Evolutionary conservation across 1,139 yeast genomes (phyloP).

Genomic region (Yarrowia galli): DNA sequence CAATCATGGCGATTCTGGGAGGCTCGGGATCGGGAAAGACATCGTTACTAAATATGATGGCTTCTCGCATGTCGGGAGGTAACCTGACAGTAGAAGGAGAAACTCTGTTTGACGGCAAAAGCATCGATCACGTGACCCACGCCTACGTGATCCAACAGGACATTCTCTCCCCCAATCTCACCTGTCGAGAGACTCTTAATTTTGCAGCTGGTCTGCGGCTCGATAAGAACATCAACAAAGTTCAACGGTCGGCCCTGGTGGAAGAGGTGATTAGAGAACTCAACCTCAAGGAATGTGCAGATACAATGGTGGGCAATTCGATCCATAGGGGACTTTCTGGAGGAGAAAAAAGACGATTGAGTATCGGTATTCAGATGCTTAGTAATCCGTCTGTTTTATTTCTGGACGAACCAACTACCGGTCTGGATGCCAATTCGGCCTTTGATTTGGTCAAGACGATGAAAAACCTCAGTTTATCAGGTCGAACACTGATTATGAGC

Average conservation of each 20-base stretch:
- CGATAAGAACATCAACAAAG: conserved; percentile 53
- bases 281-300: conserved; percentile 67
- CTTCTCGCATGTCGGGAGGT: conserved; percentile 61
- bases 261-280: conserved; percentile 65
- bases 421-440: conserved; percentile 82
- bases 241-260: conserved; percentile 59
- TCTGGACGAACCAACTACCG: conserved; percentile 90
- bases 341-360: conserved; percentile 81
- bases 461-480: conserved; percentile 63
- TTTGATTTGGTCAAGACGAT: conserved; percentile 68
- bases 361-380: conserved; percentile 78
- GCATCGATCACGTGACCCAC: conserved; percentile 53
- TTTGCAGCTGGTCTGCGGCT: conserved; percentile 76
- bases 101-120: conserved; percentile 54
- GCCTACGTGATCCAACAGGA: conserved; percentile 85
- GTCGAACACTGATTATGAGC: conserved; percentile 75
- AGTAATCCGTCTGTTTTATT: conserved; percentile 79
- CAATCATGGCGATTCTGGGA: conserved; percentile 75
- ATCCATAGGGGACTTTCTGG: conserved; percentile 70
- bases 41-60: conserved; percentile 74
- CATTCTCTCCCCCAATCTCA: conserved; percentile 70
- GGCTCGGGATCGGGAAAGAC: conserved; percentile 92
- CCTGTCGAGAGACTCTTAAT: conserved; percentile 71
- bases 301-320: conserved; percentile 63
- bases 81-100: conserved; percentile 47